Base-by-base conservation (phyloP, 371 early-diverging fungal genomes). In the Mucor plumbeus region DNA sequence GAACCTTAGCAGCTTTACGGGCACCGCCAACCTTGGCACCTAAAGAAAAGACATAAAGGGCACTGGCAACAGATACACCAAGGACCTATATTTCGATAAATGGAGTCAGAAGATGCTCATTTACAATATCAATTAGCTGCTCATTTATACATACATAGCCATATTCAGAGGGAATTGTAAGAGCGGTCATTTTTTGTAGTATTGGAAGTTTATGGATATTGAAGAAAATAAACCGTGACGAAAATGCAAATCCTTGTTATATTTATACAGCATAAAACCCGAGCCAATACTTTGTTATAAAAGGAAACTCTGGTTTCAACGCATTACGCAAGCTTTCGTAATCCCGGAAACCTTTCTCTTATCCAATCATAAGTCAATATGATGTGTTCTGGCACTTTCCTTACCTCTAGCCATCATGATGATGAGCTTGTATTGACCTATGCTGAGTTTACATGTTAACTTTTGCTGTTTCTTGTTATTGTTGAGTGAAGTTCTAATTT, bases 1-100 rank as follows among this genome's bases (percentile, higher is more conserved):
- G 87, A 5, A 90, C 84, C 1, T 76, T 65, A 31, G 90, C 89
- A 62, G 78, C 78, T 63, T 78, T 86, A 64, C 93, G 87, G 61
- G 86, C 84, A 14, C 39, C 33, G 53, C 87, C 85, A 50, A 86
- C 89, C 54, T 83, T 77, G n/a, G 64, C 19, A 40, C 82, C 85
- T 35, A 92, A 79, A 38, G 60, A 73, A n/a, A 80, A 68, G 43
- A 85, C 59, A 33, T 80, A 72, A 36, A 87, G 59, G 10, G 72
- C 77, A 59, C 77, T 79, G 41, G 78, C 71, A 41, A 75, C 71
- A 38, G 80, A 76, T 7, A 81, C 76, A 57, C 71, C 80, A 57
- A 84, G 70, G 33, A 81, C 80, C 85, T 85, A 56, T 10, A 31
- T 14, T 57, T 26, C 6, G 35, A 64, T 56, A 26, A 38, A 34